phyloP scores from a whole-genome alignment of 2,329 filamentous ascomycete genomes.

The Ophiocordyceps polyrhachis-furcata region DNA sequence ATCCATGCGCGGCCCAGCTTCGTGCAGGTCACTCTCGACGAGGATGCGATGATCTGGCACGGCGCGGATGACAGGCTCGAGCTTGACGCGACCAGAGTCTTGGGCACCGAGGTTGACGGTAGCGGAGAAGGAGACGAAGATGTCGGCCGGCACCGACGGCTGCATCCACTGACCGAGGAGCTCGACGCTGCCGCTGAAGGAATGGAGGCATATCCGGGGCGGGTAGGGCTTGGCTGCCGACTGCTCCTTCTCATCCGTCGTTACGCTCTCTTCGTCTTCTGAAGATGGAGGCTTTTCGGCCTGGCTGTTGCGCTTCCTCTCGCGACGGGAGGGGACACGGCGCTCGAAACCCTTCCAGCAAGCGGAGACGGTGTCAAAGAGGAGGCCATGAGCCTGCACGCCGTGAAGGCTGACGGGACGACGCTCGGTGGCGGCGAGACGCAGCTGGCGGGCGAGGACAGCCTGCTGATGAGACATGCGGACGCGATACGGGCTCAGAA shows the following conservation, averaged over 20 bases:
- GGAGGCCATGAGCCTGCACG: slow-evolving; percentile 55
- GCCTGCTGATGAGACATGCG: slow-evolving; percentile 47
- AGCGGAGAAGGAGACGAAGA: slow-evolving; percentile 80
- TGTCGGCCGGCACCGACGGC: slow-evolving; percentile 48
- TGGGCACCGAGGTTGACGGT: slow-evolving; percentile 56
- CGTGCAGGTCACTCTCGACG: slow-evolving; percentile 79
- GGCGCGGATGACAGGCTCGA: slow-evolving; percentile 46
- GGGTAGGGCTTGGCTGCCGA: slow-evolving; percentile 44
- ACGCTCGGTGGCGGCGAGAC: slow-evolving; percentile 46
- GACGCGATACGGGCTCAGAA: slow-evolving; percentile 49
- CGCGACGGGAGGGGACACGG: slow-evolving; percentile 37
- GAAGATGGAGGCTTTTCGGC: background rate
- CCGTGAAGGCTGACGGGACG: slow-evolving; percentile 53
- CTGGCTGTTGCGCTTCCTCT: slow-evolving; percentile 24
- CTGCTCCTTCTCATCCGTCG: slow-evolving; percentile 14
- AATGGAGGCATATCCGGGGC: slow-evolving; percentile 82
- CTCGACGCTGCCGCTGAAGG: slow-evolving; percentile 65
- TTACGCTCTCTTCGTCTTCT: slow-evolving; percentile 22
- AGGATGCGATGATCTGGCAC: slow-evolving; percentile 65
- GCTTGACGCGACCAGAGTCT: slow-evolving; percentile 22
- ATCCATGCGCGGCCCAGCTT: slow-evolving; percentile 69
- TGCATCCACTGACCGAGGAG: slow-evolving; percentile 62
- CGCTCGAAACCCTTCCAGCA: slow-evolving; percentile 56
- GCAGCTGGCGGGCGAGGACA: slow-evolving; percentile 49
- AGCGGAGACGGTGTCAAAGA: slow-evolving; percentile 45